Base-by-base conservation (phyloP, 306 rosid genomes). In the Lathyrus aphaca region DNA sequence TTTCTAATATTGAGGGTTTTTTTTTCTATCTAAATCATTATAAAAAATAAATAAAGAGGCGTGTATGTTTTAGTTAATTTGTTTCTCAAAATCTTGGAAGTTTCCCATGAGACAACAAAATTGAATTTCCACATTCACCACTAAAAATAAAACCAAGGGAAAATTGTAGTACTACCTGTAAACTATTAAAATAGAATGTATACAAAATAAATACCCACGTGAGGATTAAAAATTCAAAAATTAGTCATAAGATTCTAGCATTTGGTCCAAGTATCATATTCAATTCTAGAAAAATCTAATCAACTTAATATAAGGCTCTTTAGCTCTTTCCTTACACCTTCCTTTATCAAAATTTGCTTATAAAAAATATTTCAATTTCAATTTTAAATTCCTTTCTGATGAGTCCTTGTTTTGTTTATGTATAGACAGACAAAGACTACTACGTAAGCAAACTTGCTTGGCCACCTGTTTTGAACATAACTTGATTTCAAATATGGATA, bases 301-400 rank as follows among this genome's bases (percentile, higher is more conserved):
- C 68, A 73, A 53, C 79, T 60, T n/a, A 23, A 0, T 18, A 25
- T 17, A 64, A 49, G 25, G 53, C 46, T 40, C 40, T 40, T 78
- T 72, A 77, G 37, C 55, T 49, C 64, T 40, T 73, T 73, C 79
- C 61, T 67, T 15, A 18, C 43, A 3, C 78, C 40, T 78, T 78
- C 82, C 78, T 14, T 25, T 10, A 18, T 49, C 51, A 10, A 17
- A 44, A 19, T 39, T 71, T 1, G 1, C 23, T 8, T n/a, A 8
- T 58, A 16, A 27, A 16, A 27, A 72, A 64, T 18, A 71, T 48
- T 66, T 42, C 18, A 18, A 8, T 19, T 54, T 25, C 0, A 11
- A 30, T 45, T 45, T 46, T 60, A 3, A 68, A n/a, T 54, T 43
- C 5, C 67, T 25, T 30, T 19, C 64, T 35, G 45, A 71, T 8